Base-by-base conservation (phyloP, 768 basidiomycete genomes). In the Roridomyces roridus region DNA sequence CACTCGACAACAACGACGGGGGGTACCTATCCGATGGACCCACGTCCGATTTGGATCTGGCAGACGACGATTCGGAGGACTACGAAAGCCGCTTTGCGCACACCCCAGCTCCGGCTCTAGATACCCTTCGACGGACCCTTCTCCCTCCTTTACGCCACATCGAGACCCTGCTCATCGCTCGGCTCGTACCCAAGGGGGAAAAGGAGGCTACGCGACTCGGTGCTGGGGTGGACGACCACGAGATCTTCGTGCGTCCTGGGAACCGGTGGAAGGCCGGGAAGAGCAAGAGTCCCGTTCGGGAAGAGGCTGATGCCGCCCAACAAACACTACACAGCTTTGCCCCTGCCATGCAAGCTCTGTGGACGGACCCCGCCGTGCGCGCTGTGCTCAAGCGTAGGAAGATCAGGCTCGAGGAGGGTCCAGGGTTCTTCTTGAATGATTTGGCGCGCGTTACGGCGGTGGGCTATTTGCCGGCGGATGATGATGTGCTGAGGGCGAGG, bases 401-500 rank as follows among this genome's bases (percentile, higher is more conserved):
- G 66, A 80, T 91, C 45, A 71, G 87, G 47, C 67, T 90, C 17
- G 87, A 91, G 66, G 89, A 92, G 65, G 77, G 78, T 62, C 85
- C 86, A 58, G 89, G 89, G 34, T 92, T 91, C 69, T 92, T 88
- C 70, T 69, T 92, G 54, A 83, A 92, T 60, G 84, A 85, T 46
- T 68, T 92, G 12, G 81, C 83, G 50, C 80, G 91, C 29, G 82
- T 92, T 10, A 84, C 88, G 3, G 79, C 82, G 15, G 74, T 81
- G 7, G 74, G 78, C 60, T 92, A 87, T 62, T 70, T 87, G 63
- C 90, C 90, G 1, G 83, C 85, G 4, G 87, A 91, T 67, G 88
- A 90, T 65, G 90, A 92, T 66, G 87, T 92, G 20, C 79, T 92
- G 41, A 86, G 86, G 24, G 91, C 90, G 1, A 80, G 91, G 3